Evolutionary conservation across 2,329 filamentous ascomycete species (phyloP).

Genomic region (Phaeophleospora eucalypticola): DNA sequence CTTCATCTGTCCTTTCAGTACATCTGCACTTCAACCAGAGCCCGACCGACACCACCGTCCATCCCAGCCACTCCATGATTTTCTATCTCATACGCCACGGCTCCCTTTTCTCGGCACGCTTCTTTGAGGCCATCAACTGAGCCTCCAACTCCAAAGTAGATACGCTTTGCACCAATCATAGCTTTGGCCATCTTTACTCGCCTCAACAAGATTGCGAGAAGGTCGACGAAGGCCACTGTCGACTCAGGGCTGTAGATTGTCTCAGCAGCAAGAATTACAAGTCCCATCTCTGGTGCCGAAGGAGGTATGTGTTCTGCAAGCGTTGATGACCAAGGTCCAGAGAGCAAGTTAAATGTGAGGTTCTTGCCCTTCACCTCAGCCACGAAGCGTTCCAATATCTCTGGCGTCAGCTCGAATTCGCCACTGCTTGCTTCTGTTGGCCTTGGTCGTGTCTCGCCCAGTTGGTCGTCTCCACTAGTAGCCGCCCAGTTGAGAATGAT

Average conservation of each 20-base stretch:
- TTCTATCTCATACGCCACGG: constrained; percentile 47
- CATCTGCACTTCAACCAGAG: constrained; percentile 46
- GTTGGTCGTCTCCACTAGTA: constrained; percentile 16
- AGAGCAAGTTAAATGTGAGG: constrained; percentile 63
- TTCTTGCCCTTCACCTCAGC: constrained; percentile 46
- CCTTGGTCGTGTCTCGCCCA: background rate
- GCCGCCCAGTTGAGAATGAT: constrained; percentile 63
- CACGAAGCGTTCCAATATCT: constrained; percentile 57
- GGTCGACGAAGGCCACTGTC: constrained; percentile 63
- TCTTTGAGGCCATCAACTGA: constrained; percentile 69
- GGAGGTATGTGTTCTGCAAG: constrained; percentile 57
- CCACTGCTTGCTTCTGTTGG: constrained; percentile 33
- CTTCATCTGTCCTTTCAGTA: constrained; percentile 17
- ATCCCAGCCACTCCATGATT: constrained; percentile 43
- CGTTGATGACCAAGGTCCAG: constrained; percentile 65
- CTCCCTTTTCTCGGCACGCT: constrained; percentile 39
- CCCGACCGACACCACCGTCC: constrained; percentile 43
- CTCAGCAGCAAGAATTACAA: constrained; percentile 67
- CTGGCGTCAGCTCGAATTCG: constrained; percentile 61
- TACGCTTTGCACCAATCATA: constrained; percentile 69
- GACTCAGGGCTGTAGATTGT: constrained; percentile 79
- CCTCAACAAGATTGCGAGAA: constrained; percentile 56
- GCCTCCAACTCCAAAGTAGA: constrained; percentile 82
- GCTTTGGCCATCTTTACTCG: constrained; percentile 54
- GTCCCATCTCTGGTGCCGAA: constrained; percentile 37